phyloP scores from a whole-genome alignment of 176 grass and related monocot species.

The Rhynchospora breviuscula region DNA sequence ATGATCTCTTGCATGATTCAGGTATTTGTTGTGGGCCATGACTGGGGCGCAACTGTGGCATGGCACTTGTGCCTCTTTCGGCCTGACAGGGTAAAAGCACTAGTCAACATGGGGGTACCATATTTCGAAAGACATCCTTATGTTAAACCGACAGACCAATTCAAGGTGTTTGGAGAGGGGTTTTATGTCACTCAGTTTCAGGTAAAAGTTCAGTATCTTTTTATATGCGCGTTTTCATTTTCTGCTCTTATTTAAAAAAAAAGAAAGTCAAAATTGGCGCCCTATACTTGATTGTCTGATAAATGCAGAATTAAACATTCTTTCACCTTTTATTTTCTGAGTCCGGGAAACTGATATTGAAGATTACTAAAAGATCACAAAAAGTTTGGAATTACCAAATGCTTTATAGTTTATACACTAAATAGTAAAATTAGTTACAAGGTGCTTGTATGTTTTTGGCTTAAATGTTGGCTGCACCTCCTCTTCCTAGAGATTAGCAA shows the following conservation, averaged over 20 bases:
- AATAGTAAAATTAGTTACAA: neutral
- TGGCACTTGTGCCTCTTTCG: slow-evolving; percentile 62
- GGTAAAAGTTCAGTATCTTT: slow-evolving; percentile 24
- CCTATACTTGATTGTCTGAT: neutral
- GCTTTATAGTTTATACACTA: neutral
- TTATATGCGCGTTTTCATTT: neutral
- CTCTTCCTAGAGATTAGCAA: neutral
- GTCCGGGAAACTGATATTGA: neutral
- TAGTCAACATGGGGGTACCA: slow-evolving; percentile 33
- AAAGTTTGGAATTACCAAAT: neutral
- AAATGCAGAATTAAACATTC: neutral
- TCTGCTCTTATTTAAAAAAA: neutral
- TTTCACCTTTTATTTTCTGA: neutral
- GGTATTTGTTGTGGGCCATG: slow-evolving; percentile 62
- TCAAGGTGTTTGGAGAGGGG: slow-evolving; percentile 31
- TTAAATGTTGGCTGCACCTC: neutral
- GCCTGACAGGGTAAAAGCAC: slow-evolving; percentile 45
- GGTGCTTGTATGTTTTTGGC: neutral
- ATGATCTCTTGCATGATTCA: slow-evolving; percentile 11
- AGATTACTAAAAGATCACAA: neutral
- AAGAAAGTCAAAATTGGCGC: neutral
- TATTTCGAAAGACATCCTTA: slow-evolving; percentile 25
- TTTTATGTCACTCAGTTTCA: slow-evolving; percentile 59
- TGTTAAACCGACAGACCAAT: neutral
- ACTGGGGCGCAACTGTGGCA: slow-evolving; percentile 42